These are phyloP conservation scores for Penicillium sp. DNA, from an alignment of 2,329 filamentous ascomycete genomes.

Conservation along the genomic window DNA sequence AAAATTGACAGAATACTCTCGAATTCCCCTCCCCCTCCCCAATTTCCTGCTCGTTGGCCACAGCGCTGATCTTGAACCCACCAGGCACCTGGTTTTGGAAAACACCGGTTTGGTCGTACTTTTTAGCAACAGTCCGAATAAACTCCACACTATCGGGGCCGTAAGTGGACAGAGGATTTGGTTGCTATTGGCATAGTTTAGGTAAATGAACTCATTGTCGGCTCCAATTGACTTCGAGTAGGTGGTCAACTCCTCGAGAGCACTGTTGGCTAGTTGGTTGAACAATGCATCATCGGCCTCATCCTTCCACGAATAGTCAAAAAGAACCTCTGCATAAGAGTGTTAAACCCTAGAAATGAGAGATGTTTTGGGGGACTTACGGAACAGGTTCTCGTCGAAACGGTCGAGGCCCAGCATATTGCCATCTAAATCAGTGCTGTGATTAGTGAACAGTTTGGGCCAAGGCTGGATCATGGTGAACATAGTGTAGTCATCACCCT, in stretches of 20 bases:
- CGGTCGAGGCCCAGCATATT: constrained; percentile 40
- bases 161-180: constrained; percentile 47
- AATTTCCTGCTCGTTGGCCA: background rate
- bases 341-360: constrained; percentile 8
- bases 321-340: constrained; percentile 30
- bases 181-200: constrained; percentile 48
- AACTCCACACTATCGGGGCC: constrained; percentile 41
- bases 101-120: constrained; percentile 30
- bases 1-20: background rate
- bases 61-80: constrained; percentile 29
- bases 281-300: constrained; percentile 38
- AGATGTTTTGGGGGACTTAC: constrained; percentile 6
- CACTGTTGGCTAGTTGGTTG: constrained; percentile 27
- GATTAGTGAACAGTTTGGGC: constrained; percentile 37
- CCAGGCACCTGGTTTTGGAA: constrained; percentile 32
- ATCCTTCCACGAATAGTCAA: constrained; percentile 27
- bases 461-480: constrained; percentile 44
- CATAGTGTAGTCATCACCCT: constrained; percentile 23
- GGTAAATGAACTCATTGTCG: constrained; percentile 43
- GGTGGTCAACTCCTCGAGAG: constrained; percentile 33
- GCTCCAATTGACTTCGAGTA: constrained; percentile 23
- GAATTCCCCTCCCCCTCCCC: background rate
- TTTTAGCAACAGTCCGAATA: constrained; percentile 21
- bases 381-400: constrained; percentile 28
- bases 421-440: constrained; percentile 36